Evolutionary conservation across 179 eudicot genomes (phyloP).

Genomic region (Beta corolliflora): DNA sequence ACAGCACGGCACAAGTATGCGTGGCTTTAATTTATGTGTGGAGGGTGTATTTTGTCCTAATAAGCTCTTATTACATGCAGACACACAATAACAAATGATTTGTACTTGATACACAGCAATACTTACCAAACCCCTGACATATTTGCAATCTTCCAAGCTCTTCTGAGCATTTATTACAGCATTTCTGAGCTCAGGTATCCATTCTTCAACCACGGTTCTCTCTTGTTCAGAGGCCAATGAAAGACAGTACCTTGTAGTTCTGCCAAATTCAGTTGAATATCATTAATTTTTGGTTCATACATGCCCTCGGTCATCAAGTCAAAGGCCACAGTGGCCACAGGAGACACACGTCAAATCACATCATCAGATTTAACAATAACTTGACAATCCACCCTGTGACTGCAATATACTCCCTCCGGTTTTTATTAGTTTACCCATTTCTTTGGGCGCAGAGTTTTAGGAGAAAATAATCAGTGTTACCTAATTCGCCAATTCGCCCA

Average conservation of each 20-base stretch:
- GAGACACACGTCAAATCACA: neutral
- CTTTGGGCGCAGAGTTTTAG: too few relatives aligned
- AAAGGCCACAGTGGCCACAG: neutral
- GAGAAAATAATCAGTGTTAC: too few relatives aligned
- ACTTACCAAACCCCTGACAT: constrained; percentile 91
- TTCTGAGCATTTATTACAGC: constrained; percentile 69
- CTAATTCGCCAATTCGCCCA: too few relatives aligned
- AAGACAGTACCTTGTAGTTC: constrained; percentile 85
- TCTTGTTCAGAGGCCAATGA: constrained; percentile 93
- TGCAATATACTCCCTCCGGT: too few relatives aligned
- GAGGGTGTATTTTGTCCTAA: neutral
- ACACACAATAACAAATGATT: neutral
- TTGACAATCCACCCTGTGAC: neutral
- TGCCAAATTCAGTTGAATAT: constrained; percentile 35
- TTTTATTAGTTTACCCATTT: too few relatives aligned
- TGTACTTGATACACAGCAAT: neutral
- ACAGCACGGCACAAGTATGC: neutral
- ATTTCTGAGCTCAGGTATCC: constrained; percentile 82
- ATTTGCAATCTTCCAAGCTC: constrained; percentile 81
- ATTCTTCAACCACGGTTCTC: constrained; percentile 66
- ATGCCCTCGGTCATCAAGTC: neutral
- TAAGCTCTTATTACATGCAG: neutral
- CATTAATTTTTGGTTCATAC: neutral
- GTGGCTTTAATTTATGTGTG: neutral
- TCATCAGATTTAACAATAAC: neutral